Percentiles rank a stretch among this genome's conserved stretches.
Evolutionary conservation across 441 rosid species (phyloP).

Genomic region (Sinapis alba): DNA sequence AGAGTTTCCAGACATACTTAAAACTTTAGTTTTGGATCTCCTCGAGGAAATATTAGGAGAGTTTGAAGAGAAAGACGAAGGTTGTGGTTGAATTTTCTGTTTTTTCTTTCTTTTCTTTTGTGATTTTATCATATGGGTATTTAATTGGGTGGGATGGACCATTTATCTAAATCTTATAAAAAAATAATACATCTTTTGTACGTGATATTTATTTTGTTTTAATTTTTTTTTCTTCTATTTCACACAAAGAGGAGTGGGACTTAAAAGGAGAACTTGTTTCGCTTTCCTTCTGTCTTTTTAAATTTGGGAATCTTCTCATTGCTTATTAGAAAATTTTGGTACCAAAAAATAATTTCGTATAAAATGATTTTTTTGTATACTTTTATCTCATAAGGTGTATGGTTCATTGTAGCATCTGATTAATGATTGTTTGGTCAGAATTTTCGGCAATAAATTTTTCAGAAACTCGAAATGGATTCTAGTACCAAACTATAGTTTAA

Average conservation of each 20-base stretch:
- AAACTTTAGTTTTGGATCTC: slow-evolving; percentile 6
- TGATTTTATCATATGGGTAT: slow-evolving; percentile 41
- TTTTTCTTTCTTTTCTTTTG: slow-evolving; percentile 6
- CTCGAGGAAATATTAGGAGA: slow-evolving; percentile 18
- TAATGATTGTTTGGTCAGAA: slow-evolving; percentile 15
- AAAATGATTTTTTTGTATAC: background rate
- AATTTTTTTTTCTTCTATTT: background rate
- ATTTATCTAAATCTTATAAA: slow-evolving; percentile 38
- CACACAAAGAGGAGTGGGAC: slow-evolving; percentile 39
- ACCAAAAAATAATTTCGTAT: slow-evolving; percentile 8
- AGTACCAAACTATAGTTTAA: background rate
- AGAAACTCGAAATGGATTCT: background rate
- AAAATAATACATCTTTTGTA: slow-evolving; percentile 23
- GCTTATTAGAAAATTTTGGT: slow-evolving; percentile 31
- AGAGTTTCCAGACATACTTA: slow-evolving; percentile 34
- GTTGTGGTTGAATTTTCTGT: slow-evolving; percentile 21
- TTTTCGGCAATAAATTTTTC: background rate
- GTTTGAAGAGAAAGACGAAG: slow-evolving; percentile 35
- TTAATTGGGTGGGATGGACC: slow-evolving; percentile 43
- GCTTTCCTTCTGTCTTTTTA: slow-evolving; percentile 38
- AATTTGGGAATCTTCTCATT: slow-evolving; percentile 44
- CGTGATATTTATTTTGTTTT: slow-evolving; percentile 15
- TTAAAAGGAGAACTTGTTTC: slow-evolving; percentile 38
- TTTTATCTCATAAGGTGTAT: background rate
- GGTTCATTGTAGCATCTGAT: slow-evolving; percentile 7